These are phyloP conservation scores for Mesembryanthemum crystallinum DNA, from an alignment of 148 eudicot genomes.

Conservation along the genomic window DNA sequence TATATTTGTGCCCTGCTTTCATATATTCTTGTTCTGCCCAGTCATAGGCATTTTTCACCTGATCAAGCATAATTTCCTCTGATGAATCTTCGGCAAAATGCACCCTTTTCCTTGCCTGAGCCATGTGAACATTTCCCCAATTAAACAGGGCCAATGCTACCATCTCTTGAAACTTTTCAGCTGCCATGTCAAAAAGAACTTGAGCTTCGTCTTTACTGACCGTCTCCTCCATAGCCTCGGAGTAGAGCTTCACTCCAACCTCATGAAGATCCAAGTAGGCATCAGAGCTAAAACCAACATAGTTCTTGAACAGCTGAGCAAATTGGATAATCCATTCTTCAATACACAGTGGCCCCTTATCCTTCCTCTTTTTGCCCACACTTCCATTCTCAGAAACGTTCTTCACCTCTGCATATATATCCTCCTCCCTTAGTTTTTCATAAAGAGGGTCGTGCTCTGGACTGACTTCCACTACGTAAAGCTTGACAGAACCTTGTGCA, in stretches of 20 bases:
- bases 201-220: conserved; percentile 88
- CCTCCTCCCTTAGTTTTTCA: conserved; percentile 34
- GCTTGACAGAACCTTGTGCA: conserved; percentile 48
- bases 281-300: conserved; percentile 85
- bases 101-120: conserved; percentile 74
- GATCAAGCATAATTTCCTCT: conserved; percentile 42
- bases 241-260: conserved; percentile 74
- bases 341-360: conserved; percentile 36
- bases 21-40: conserved; percentile 76
- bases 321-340: conserved; percentile 88
- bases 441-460: conserved; percentile 82
- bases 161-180: conserved; percentile 87
- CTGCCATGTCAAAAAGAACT: conserved; percentile 57
- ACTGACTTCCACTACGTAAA: conserved; percentile 67
- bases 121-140: conserved; percentile 95
- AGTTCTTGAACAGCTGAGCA: conserved; percentile 82
- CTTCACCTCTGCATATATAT: conserved; percentile 20
- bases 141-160: conserved; percentile 90
- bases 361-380: conserved; percentile 27
- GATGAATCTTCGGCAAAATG: conserved; percentile 56
- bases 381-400: conserved; percentile 25
- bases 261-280: conserved; percentile 82
- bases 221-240: conserved; percentile 90
- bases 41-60: conserved; percentile 54
- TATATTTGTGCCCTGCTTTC: conserved; percentile 74